These are phyloP conservation scores for Coemansia sp. DNA, from an alignment of 192 early-diverging fungal species.

Conservation along the genomic window DNA sequence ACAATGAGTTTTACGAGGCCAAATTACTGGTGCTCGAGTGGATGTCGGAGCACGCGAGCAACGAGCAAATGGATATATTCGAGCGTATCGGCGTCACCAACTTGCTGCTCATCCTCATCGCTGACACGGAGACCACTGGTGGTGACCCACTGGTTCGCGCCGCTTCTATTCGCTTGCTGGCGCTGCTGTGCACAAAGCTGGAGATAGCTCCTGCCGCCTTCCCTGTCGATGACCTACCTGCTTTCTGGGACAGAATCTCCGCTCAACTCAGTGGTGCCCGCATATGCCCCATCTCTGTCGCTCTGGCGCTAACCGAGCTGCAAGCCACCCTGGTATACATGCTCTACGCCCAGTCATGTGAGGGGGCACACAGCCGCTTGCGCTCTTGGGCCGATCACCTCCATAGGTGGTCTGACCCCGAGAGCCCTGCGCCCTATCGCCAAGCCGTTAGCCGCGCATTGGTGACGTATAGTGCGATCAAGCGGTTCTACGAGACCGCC, in stretches of 20 bases:
- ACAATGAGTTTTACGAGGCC: slow-evolving; percentile 44
- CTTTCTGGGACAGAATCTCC: slow-evolving; percentile 32
- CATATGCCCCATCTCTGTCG: slow-evolving; percentile 39
- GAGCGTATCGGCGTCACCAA: slow-evolving; percentile 23
- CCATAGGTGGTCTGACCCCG: slow-evolving; percentile 46
- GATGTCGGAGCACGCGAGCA: slow-evolving; percentile 32
- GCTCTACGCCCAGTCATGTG: slow-evolving; percentile 4
- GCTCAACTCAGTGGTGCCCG: slow-evolving; percentile 11
- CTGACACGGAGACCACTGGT: neutral
- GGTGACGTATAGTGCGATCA: slow-evolving; percentile 40
- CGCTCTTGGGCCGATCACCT: slow-evolving; percentile 48
- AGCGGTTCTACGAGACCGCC: slow-evolving; percentile 23
- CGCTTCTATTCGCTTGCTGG: slow-evolving; percentile 26
- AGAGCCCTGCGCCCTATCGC: slow-evolving; percentile 40
- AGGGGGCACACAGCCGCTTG: neutral
- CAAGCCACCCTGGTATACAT: slow-evolving; percentile 43
- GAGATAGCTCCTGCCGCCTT: slow-evolving; percentile 24
- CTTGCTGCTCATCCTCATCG: slow-evolving; percentile 21
- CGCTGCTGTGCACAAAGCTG: slow-evolving; percentile 35
- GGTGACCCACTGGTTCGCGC: slow-evolving; percentile 36
- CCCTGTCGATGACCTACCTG: slow-evolving; percentile 24
- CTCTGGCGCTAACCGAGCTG: slow-evolving; percentile 31
- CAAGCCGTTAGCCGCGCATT: slow-evolving; percentile 42
- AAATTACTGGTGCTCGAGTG: slow-evolving; percentile 42
- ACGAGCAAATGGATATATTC: slow-evolving; percentile 32